Conservation (phyloP, 208 protist species). For the Leishmania gerbilli region DNA sequence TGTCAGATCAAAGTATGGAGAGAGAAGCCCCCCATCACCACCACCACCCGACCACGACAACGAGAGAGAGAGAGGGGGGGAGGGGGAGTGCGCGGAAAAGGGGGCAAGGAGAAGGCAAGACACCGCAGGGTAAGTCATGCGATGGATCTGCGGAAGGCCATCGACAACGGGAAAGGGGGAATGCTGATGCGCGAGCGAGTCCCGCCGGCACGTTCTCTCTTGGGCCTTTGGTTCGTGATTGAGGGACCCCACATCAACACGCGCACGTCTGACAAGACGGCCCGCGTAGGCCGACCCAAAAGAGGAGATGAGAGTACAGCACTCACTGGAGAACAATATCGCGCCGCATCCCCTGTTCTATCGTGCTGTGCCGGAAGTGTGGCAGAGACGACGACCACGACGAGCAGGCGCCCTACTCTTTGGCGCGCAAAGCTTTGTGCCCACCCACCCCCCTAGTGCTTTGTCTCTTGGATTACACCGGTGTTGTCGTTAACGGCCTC, state of each 20-base stretch:
- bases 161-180: not conserved
- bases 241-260: not conserved
- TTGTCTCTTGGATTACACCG: not conserved
- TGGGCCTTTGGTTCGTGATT: too few relatives aligned
- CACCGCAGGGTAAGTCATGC: not conserved
- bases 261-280: not conserved
- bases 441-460: not conserved
- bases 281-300: not conserved
- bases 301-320: not conserved
- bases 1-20: not conserved
- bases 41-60: not conserved
- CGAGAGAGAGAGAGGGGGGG: not conserved
- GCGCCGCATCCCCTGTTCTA: not conserved
- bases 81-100: not conserved
- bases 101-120: not conserved
- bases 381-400: not conserved
- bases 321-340: too few relatives aligned
- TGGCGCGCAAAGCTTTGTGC: not conserved
- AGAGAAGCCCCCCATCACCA: not conserved
- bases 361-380: not conserved
- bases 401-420: not conserved
- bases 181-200: not conserved
- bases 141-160: not conserved
- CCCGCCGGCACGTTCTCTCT: not conserved
- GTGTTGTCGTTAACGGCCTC: too few relatives aligned